Evolutionary conservation across 306 rosid species (phyloP).

Genomic region (Malus domestica): DNA sequence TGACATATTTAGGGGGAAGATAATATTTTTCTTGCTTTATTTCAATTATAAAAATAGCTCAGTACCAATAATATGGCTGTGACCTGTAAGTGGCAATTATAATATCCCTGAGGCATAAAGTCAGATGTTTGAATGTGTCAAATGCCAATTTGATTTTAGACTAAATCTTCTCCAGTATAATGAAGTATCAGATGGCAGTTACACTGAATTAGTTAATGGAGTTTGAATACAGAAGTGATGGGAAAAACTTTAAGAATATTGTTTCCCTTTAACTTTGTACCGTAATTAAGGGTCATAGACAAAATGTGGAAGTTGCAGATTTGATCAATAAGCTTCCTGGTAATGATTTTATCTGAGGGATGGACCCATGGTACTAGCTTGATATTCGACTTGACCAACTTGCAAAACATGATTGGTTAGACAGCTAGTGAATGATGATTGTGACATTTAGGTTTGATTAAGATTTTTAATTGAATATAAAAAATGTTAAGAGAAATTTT

Average conservation of each 20-base stretch:
- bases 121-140: slow-evolving; percentile 9
- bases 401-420: not conserved
- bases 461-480: not conserved
- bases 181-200: not conserved
- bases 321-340: not conserved
- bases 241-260: not conserved
- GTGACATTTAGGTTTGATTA: not conserved
- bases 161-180: not conserved
- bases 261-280: not conserved
- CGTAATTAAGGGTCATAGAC: not conserved
- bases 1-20: not conserved
- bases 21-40: not conserved
- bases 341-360: not conserved
- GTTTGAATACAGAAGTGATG: not conserved
- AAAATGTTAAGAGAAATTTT: not conserved
- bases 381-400: not conserved
- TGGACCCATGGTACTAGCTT: not conserved
- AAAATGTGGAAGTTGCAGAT: not conserved
- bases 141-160: not conserved
- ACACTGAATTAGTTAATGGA: not conserved
- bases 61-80: not conserved
- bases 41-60: not conserved
- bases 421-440: not conserved
- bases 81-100: not conserved
- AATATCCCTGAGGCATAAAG: slow-evolving; percentile 1